phyloP scores from a whole-genome alignment of 805 yeast genomes.

The Candida boidinii region DNA sequence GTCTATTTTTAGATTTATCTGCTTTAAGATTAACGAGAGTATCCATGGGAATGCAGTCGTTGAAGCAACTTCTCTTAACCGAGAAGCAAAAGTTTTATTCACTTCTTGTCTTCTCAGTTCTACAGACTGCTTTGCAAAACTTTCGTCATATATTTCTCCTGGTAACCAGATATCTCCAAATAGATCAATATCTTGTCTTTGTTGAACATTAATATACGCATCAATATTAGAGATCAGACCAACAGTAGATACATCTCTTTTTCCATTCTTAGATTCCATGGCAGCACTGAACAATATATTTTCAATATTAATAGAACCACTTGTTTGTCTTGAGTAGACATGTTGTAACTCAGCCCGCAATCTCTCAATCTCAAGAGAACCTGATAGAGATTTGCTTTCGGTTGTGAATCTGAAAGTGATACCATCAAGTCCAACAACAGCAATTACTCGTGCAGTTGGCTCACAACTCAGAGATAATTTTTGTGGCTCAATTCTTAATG shows the following conservation, averaged over 20 bases:
- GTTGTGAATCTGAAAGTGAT: constrained; percentile 53
- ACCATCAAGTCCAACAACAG: constrained; percentile 66
- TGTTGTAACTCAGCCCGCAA: constrained; percentile 76
- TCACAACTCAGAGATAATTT: constrained; percentile 76
- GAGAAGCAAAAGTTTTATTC: constrained; percentile 30
- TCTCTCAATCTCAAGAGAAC: constrained; percentile 41
- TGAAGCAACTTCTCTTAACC: constrained; percentile 49
- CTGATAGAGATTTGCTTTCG: constrained; percentile 30
- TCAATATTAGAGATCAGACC: constrained; percentile 41
- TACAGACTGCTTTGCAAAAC: constrained; percentile 6
- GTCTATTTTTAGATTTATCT: constrained; percentile 52
- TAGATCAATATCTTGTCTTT: constrained; percentile 76
- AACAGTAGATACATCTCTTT: constrained; percentile 40
- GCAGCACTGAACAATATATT: constrained; percentile 40
- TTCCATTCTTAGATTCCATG: constrained; percentile 29
- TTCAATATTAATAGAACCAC: constrained; percentile 56
- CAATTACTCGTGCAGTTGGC: constrained; percentile 89
- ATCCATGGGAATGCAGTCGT: constrained; percentile 72
- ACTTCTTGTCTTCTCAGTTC: not conserved
- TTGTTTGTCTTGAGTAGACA: constrained; percentile 80
- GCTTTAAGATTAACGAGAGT: constrained; percentile 45
- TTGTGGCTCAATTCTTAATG: constrained; percentile 64
- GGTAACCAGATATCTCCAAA: constrained; percentile 82
- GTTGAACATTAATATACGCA: constrained; percentile 68
- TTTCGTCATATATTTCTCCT: constrained; percentile 22